phyloP scores from a whole-genome alignment of 2,329 filamentous ascomycete genomes.

The Colletotrichum sp. region DNA sequence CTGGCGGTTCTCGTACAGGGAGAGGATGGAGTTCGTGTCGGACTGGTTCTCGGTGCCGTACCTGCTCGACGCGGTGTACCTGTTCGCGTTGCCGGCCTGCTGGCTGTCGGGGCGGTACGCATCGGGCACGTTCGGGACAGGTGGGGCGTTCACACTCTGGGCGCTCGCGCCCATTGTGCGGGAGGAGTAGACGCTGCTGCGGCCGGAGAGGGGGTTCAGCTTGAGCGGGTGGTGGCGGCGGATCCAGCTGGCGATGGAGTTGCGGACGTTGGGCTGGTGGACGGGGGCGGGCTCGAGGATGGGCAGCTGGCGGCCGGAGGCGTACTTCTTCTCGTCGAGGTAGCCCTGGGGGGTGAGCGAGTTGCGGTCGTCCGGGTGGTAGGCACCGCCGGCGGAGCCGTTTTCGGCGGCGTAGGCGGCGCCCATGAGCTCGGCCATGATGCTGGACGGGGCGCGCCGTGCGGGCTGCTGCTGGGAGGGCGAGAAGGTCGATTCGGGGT shows the following conservation, averaged over 20 bases:
- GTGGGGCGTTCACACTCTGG: neutral
- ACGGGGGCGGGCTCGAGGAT: constrained; percentile 15
- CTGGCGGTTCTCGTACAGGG: constrained; percentile 5
- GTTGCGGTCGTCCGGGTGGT: neutral
- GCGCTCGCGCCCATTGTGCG: neutral
- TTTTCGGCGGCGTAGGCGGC: constrained; percentile 25
- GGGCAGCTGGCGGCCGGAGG: constrained; percentile 14
- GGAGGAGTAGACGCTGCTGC: constrained; percentile 16
- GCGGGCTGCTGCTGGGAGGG: neutral
- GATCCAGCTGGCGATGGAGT: constrained; percentile 29
- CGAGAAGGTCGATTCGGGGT: constrained; percentile 1
- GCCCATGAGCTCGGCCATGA: constrained; percentile 27
- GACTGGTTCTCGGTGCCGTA: neutral
- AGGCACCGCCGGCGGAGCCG: neutral
- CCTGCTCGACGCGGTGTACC: neutral
- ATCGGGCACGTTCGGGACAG: constrained; percentile 4
- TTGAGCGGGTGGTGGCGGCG: constrained; percentile 28
- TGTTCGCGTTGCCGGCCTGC: neutral
- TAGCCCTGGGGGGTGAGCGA: constrained; percentile 16
- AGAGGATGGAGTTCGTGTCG: constrained; percentile 7
- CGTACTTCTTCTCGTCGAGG: constrained; percentile 22
- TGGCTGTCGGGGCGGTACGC: constrained; percentile 4
- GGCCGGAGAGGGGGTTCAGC: constrained; percentile 23
- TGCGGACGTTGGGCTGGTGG: constrained; percentile 23
- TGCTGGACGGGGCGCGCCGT: constrained; percentile 11